Percentiles rank a stretch among this genome's conserved stretches.
These are phyloP conservation scores for Cymbopogon citratus DNA, from an alignment of 176 grass and related monocot species.

Conservation along the genomic window DNA sequence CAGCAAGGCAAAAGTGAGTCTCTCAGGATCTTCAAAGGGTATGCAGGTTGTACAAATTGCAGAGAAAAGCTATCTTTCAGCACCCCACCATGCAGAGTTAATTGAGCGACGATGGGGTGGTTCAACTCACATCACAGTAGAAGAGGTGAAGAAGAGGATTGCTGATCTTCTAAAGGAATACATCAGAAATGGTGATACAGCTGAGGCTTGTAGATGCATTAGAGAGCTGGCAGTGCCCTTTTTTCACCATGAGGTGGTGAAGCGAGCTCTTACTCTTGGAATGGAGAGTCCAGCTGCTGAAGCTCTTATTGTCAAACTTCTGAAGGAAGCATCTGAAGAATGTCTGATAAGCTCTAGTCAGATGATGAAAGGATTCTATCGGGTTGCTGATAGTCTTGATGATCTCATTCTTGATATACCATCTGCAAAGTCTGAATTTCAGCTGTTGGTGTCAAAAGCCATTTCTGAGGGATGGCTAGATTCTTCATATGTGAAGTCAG, in stretches of 20 bases:
- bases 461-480: slow-evolving; percentile 79
- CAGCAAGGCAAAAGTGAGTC: slow-evolving; percentile 49
- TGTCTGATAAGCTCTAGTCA: slow-evolving; percentile 87
- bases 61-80: slow-evolving; percentile 97
- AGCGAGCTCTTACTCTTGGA: slow-evolving; percentile 71
- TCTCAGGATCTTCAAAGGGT: slow-evolving; percentile 76
- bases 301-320: slow-evolving; percentile 55
- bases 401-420: slow-evolving; percentile 94
- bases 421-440: slow-evolving; percentile 67
- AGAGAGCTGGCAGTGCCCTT: slow-evolving; percentile 87
- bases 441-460: slow-evolving; percentile 59
- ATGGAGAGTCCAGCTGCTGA: slow-evolving; percentile 83
- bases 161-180: slow-evolving; percentile 90
- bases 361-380: slow-evolving; percentile 80
- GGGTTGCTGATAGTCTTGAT: slow-evolving; percentile 70
- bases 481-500: slow-evolving; percentile 41
- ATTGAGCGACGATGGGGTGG: slow-evolving; percentile 88
- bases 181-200: slow-evolving; percentile 66
- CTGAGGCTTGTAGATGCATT: slow-evolving; percentile 88
- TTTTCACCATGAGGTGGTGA: slow-evolving; percentile 98
- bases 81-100: slow-evolving; percentile 90
- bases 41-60: slow-evolving; percentile 72
- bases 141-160: slow-evolving; percentile 80
- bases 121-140: slow-evolving; percentile 60
- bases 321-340: slow-evolving; percentile 88